Conservation (phyloP, 495 filamentous ascomycete genomes). For the Hypoxylon crocopeplum region DNA sequence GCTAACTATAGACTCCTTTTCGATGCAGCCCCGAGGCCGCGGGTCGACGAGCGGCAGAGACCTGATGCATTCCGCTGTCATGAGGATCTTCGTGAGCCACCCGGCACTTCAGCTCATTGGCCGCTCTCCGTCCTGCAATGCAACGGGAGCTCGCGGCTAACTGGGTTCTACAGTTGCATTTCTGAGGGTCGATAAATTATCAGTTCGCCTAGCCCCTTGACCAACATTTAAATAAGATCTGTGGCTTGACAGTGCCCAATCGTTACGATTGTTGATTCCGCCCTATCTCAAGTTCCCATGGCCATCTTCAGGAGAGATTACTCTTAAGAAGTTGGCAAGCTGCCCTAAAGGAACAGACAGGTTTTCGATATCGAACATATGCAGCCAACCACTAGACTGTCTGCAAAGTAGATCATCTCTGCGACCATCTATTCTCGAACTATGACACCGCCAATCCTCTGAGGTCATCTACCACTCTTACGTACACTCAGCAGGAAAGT, state of each 20-base stretch:
- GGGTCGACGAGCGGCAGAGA: slow-evolving; percentile 4
- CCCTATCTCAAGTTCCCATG: too few relatives aligned
- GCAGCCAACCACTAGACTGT: too few relatives aligned
- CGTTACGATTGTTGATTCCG: too few relatives aligned
- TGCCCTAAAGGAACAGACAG: too few relatives aligned
- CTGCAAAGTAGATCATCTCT: too few relatives aligned
- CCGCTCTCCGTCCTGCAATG: slow-evolving; percentile 18
- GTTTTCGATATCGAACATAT: too few relatives aligned
- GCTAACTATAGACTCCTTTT: slow-evolving; percentile 1
- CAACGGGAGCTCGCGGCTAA: slow-evolving; percentile 26
- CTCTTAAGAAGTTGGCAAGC: too few relatives aligned
- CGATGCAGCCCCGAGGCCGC: slow-evolving; percentile 2
- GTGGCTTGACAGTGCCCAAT: slow-evolving; percentile 19
- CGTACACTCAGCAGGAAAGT: too few relatives aligned
- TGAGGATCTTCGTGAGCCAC: slow-evolving; percentile 35
- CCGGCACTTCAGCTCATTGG: slow-evolving; percentile 25
- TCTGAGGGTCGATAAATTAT: slow-evolving; percentile 20
- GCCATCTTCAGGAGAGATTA: too few relatives aligned
- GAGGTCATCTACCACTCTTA: too few relatives aligned
- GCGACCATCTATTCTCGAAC: too few relatives aligned
- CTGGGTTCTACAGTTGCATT: slow-evolving; percentile 22
- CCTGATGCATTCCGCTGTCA: slow-evolving; percentile 13
- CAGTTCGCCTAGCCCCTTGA: slow-evolving; percentile 10
- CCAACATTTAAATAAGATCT: background rate
- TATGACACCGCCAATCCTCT: too few relatives aligned